Base-by-base conservation (phyloP, 2,329 filamentous ascomycete species). In the Penicillium italicum region DNA sequence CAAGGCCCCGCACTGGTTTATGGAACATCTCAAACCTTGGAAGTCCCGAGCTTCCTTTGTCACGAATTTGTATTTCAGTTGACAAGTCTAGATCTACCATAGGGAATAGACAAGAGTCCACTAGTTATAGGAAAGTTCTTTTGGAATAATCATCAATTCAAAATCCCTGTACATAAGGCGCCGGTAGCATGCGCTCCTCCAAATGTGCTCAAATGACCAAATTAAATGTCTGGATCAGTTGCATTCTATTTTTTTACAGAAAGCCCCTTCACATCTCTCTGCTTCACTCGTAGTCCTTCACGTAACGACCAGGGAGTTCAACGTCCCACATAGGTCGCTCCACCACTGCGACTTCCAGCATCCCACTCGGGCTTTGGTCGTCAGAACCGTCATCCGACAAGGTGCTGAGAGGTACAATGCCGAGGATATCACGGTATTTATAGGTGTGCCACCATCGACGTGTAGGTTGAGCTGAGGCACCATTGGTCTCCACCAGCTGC, bases 341-440 rank as follows among this genome's bases (percentile, higher is more conserved):
- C 14, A 97, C 85, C 49, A 97, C 78, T 2, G 91, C 92, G 44
- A 97, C 89, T 74, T 99, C 94, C 22, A 79, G 59, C 8, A 58
- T 62, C 24, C 55, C 61, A 30, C 45, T 51, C 0, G 57, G 62
- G 33, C 53, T 58, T 57, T 63, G 66, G 14, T 71, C 70, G 26
- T 75, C 72, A 60, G 68, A 28, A 66, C 63, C 59, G 20, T 65
- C 59, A 41, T 62, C 52, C 81, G 73, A 62, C 40, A 58, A 36
- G 26, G 64, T 49, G 36, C 76, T 78, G 31, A 88, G 73, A 18
- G 83, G 80, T 20, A 85, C 80, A 42, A 88, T 81, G 5, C 92
- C 94, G 58, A 99, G 79, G 64, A 99, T 91, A n/a, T 92, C 90
- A 56, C 92, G 83, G 75, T 97, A 99, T 74, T 96, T 95, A 80